These are phyloP conservation scores for Cyclaneusma minus DNA, from an alignment of 2,329 filamentous ascomycete genomes.

Conservation along the genomic window DNA sequence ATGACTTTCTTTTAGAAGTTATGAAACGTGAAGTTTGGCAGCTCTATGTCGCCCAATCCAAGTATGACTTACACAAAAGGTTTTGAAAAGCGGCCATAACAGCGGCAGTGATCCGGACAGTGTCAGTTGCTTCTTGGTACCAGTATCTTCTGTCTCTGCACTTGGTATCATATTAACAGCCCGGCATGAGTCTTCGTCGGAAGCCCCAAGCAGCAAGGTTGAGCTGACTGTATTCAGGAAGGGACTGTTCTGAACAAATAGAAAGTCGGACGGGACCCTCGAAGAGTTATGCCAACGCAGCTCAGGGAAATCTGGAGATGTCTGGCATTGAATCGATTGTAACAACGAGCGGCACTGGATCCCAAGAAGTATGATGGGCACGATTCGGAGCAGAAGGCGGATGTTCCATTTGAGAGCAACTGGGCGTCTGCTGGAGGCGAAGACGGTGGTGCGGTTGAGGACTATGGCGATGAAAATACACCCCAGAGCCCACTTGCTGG, in stretches of 20 bases:
- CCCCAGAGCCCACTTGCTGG: conserved; percentile 80
- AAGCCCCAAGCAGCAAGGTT: conserved; percentile 54
- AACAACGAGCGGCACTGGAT: conserved; percentile 56
- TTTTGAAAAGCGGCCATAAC: conserved; percentile 61
- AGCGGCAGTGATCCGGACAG: conserved; percentile 55
- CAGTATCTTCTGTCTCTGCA: conserved; percentile 30
- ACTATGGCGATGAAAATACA: conserved; percentile 78
- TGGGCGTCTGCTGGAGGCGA: conserved; percentile 72
- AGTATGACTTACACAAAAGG: conserved; percentile 46
- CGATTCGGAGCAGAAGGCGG: conserved; percentile 51
- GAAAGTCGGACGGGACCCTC: conserved; percentile 43
- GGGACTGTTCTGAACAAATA: conserved; percentile 54
- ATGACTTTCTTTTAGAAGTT: too few relatives aligned
- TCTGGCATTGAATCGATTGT: conserved; percentile 85
- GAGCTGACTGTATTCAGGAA: conserved; percentile 62
- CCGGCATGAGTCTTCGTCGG: conserved; percentile 59
- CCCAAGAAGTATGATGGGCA: conserved; percentile 55
- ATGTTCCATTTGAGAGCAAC: conserved; percentile 61
- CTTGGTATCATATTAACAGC: conserved; percentile 56
- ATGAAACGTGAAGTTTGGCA: too few relatives aligned
- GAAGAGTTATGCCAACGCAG: conserved; percentile 54
- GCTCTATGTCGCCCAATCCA: too few relatives aligned
- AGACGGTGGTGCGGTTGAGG: conserved; percentile 84
- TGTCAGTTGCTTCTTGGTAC: conserved; percentile 35
- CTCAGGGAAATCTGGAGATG: conserved; percentile 53